Conservation (phyloP, 768 basidiomycete genomes). For the Cystofilobasidium ferigula region DNA sequence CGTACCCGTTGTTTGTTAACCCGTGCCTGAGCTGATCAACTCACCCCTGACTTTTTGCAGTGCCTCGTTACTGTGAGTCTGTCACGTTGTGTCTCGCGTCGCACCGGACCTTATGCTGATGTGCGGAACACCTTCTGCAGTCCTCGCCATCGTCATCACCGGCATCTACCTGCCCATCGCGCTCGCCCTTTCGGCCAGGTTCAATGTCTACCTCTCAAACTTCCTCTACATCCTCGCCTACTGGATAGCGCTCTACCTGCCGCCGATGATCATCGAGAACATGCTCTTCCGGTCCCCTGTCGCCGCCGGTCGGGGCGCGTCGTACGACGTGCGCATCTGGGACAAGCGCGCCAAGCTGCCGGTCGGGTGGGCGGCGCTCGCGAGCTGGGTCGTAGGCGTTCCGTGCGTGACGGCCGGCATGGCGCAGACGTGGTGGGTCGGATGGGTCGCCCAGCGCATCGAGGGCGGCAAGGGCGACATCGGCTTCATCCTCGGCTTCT, state of each 20-base stretch:
- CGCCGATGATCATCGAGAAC: conserved; percentile 21
- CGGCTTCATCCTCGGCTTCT: conserved; percentile 21
- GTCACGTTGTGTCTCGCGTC: too few relatives aligned
- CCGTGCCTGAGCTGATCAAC: background rate
- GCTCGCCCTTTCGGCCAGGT: conserved; percentile 18
- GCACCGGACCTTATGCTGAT: too few relatives aligned
- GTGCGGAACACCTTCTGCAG: too few relatives aligned
- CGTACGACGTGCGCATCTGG: conserved; percentile 22
- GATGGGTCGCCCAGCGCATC: conserved; percentile 22
- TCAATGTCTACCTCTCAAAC: conserved; percentile 12
- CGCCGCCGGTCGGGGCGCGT: background rate
- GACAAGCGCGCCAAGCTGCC: conserved; percentile 14
- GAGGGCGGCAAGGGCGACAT: conserved; percentile 24
- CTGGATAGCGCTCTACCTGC: conserved; percentile 22
- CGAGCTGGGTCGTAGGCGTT: conserved; percentile 15
- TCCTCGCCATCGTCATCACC: conserved; percentile 56
- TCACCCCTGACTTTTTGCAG: conserved; percentile 24
- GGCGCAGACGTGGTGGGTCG: conserved; percentile 24
- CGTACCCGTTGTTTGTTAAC: conserved; percentile 44
- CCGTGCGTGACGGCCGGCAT: conserved; percentile 19
- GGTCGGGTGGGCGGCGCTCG: conserved; percentile 14
- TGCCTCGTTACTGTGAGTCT: conserved; percentile 64
- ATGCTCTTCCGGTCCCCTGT: conserved; percentile 21
- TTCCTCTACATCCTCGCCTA: conserved; percentile 26
- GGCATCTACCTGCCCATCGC: conserved; percentile 48